A percentile compares a stretch with the other conserved stretches of the same genome.
These are phyloP conservation scores for Catunica adiposa DNA, from an alignment of 2,329 filamentous ascomycete species.

Conservation along the genomic window DNA sequence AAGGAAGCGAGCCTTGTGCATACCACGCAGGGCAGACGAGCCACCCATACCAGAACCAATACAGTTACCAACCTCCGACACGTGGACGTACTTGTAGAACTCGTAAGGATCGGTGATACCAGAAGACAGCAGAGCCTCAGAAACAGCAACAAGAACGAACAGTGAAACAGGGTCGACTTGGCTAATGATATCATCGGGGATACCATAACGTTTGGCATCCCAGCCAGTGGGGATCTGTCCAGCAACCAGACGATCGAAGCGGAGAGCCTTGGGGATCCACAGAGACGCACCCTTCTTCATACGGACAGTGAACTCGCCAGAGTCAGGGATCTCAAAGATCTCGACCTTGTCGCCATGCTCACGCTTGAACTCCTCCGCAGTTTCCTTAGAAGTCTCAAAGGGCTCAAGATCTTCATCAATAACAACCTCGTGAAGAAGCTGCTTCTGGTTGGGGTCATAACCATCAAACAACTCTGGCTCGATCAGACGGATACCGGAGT, in stretches of 20 bases:
- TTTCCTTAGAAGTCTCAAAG: slow-evolving; percentile 95
- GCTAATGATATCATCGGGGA: slow-evolving; percentile 92
- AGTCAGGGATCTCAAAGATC: slow-evolving; percentile 85
- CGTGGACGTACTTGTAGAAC: slow-evolving; percentile 98
- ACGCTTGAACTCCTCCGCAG: slow-evolving; percentile 89
- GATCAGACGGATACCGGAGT: slow-evolving; percentile 92
- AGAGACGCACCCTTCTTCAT: slow-evolving; percentile 91
- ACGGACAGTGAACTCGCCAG: slow-evolving; percentile 84
- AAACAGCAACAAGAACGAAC: slow-evolving; percentile 85
- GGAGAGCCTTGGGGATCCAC: slow-evolving; percentile 89
- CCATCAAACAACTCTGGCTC: slow-evolving; percentile 93
- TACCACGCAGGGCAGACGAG: slow-evolving; percentile 76
- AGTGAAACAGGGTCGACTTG: slow-evolving; percentile 95
- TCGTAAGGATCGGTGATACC: slow-evolving; percentile 98
- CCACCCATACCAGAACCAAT: slow-evolving; percentile 98
- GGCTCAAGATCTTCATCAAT: slow-evolving; percentile 94
- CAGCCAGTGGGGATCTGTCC: slow-evolving; percentile 94
- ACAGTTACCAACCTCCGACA: slow-evolving; percentile 96
- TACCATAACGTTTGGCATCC: slow-evolving; percentile 90
- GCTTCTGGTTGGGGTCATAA: slow-evolving; percentile 97
- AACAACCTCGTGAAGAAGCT: slow-evolving; percentile 91
- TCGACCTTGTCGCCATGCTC: slow-evolving; percentile 97
- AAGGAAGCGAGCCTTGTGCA: slow-evolving; percentile 96
- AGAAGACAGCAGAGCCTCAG: slow-evolving; percentile 74
- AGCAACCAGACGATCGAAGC: slow-evolving; percentile 92